A percentile compares a stretch with the other conserved stretches of the same genome.
Evolutionary conservation across 2,329 filamentous ascomycete species (phyloP).

Genomic region (Fusarium sarcochroum): DNA sequence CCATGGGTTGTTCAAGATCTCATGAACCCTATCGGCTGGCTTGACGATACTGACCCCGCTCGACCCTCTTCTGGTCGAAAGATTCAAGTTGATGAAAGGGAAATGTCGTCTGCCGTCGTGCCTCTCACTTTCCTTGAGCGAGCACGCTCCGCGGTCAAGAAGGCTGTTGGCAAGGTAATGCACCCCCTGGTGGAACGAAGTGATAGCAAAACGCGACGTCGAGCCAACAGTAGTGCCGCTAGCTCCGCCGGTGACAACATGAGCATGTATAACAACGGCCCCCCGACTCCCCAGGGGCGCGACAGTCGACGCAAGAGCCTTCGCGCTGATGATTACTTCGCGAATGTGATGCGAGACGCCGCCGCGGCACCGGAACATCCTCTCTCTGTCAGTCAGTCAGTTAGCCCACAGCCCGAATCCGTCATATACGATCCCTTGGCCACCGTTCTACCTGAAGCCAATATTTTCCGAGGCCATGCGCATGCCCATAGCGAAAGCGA

Average conservation of each 20-base stretch:
- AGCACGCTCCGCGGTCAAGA: constrained; percentile 82
- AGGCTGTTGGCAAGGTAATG: constrained; percentile 74
- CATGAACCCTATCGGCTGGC: constrained; percentile 81
- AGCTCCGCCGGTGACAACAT: constrained; percentile 73
- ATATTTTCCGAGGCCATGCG: constrained; percentile 43
- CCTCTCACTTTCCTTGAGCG: constrained; percentile 90
- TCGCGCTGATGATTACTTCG: constrained; percentile 69
- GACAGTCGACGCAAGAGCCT: constrained; percentile 68
- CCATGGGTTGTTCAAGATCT: constrained; percentile 90
- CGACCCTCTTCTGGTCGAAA: constrained; percentile 82
- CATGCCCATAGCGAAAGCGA: constrained; percentile 50
- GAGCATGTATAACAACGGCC: constrained; percentile 59
- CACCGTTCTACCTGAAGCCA: constrained; percentile 54
- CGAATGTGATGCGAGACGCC: constrained; percentile 56
- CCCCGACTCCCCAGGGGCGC: constrained; percentile 66
- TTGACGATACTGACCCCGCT: constrained; percentile 93
- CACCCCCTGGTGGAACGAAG: constrained; percentile 71
- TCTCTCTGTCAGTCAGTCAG: constrained; percentile 46
- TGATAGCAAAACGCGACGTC: constrained; percentile 67
- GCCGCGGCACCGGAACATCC: constrained; percentile 40
- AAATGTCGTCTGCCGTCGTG: constrained; percentile 91
- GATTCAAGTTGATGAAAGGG: constrained; percentile 92
- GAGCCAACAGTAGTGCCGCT: constrained; percentile 73
- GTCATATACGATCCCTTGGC: constrained; percentile 59
- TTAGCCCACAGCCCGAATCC: constrained; percentile 44